A percentile compares a stretch with the other conserved stretches of the same genome.
Evolutionary conservation across 306 rosid genomes (phyloP).

Genomic region (Cucumis cinereus): DNA sequence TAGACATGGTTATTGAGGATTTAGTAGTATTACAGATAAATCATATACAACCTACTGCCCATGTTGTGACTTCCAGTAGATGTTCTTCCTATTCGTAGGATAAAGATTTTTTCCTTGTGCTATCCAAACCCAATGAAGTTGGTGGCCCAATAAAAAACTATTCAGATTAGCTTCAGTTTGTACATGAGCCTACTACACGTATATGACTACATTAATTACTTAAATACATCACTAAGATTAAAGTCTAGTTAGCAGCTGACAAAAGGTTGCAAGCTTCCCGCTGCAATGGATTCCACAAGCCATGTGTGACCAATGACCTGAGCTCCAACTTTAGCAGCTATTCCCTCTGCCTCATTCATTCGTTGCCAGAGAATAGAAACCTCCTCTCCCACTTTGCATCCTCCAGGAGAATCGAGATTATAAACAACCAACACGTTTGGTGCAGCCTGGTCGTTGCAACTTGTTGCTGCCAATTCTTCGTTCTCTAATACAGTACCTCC

Average conservation of each 20-base stretch:
- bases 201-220: neutral
- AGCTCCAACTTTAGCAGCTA: slow-evolving; percentile 39
- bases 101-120: neutral
- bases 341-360: slow-evolving; percentile 58
- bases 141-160: neutral
- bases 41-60: neutral
- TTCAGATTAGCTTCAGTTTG: neutral
- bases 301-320: slow-evolving; percentile 70
- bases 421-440: slow-evolving; percentile 47
- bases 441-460: slow-evolving; percentile 7
- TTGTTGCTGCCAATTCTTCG: slow-evolving; percentile 25
- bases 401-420: slow-evolving; percentile 70
- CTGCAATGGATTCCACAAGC: slow-evolving; percentile 84
- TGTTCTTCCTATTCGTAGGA: neutral
- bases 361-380: slow-evolving; percentile 76
- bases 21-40: neutral
- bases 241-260: slow-evolving; percentile 25
- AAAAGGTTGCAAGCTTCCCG: slow-evolving; percentile 47
- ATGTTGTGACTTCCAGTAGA: neutral
- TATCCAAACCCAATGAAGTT: neutral
- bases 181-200: neutral
- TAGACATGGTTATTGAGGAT: neutral
- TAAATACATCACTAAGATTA: neutral
- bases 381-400: slow-evolving; percentile 70
- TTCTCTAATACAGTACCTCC: slow-evolving; percentile 52